These are phyloP conservation scores for Hypoxylon lenormandii DNA, from an alignment of 495 filamentous ascomycete genomes.

Conservation along the genomic window DNA sequence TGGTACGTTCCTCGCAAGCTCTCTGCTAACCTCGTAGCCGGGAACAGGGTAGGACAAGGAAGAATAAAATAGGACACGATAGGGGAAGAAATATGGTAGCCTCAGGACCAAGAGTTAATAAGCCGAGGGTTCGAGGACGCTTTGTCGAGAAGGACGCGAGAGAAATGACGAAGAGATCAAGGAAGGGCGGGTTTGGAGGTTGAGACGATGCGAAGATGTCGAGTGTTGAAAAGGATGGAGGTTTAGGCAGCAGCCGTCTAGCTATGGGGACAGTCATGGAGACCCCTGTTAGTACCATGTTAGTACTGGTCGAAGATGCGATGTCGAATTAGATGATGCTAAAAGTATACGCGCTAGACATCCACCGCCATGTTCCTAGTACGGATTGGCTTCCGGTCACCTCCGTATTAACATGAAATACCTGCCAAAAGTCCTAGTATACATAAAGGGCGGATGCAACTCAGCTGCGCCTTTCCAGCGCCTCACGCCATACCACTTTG, in stretches of 20 bases:
- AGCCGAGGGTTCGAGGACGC: constrained; percentile 12
- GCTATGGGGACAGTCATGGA: constrained; percentile 41
- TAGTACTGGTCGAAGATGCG: constrained; percentile 10
- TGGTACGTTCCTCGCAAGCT: constrained; percentile 29
- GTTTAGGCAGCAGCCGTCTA: constrained; percentile 54
- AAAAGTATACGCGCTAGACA: constrained; percentile 20
- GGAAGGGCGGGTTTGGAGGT: constrained; percentile 35
- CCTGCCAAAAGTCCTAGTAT: constrained; percentile 49
- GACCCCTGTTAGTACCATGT: constrained; percentile 37
- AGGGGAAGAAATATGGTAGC: constrained; percentile 37
- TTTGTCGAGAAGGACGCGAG: constrained; percentile 31
- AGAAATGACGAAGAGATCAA: constrained; percentile 24
- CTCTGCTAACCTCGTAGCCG: constrained; percentile 25
- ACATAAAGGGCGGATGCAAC: constrained; percentile 43
- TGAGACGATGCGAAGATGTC: constrained; percentile 39
- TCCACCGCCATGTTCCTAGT: not conserved
- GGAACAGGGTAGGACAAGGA: constrained; percentile 34
- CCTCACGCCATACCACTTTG: constrained; percentile 46
- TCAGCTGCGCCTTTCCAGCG: constrained; percentile 47
- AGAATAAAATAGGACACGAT: constrained; percentile 16
- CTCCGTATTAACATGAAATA: constrained; percentile 33
- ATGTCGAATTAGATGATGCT: constrained; percentile 32
- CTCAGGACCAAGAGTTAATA: constrained; percentile 25
- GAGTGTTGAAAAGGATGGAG: constrained; percentile 44
- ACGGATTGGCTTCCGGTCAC: constrained; percentile 13